Evolutionary conservation across 2,329 filamentous ascomycete species (phyloP).

Genomic region (Aureobasidium leucospermi): DNA sequence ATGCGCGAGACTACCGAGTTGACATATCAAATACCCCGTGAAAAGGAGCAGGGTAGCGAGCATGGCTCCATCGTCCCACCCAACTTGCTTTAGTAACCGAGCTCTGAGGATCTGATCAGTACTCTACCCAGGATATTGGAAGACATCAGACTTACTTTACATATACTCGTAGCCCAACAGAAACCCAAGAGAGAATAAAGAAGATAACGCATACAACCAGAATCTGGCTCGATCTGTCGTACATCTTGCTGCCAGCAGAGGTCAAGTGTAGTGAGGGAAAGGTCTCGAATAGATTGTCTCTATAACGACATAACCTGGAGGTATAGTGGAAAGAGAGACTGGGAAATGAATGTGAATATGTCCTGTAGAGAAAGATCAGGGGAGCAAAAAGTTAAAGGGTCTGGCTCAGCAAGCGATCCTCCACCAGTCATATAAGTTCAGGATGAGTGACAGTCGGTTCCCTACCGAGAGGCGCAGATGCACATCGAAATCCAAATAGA

Average conservation of each 20-base stretch:
- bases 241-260: not conserved
- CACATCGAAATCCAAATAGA: conserved; percentile 7
- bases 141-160: conserved; percentile 10
- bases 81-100: conserved; percentile 31
- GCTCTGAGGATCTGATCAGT: conserved; percentile 17
- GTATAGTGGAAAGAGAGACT: not conserved
- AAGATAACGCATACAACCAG: conserved; percentile 3
- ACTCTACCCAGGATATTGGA: not conserved
- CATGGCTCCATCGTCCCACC: conserved; percentile 37
- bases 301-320: not conserved
- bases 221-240: conserved; percentile 3
- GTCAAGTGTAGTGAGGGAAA: not conserved
- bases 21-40: conserved; percentile 33
- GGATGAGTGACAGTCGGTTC: not conserved
- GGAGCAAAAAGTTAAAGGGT: not conserved
- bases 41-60: conserved; percentile 31
- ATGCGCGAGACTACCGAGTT: conserved; percentile 32
- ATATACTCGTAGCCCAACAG: conserved; percentile 12
- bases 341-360: not conserved
- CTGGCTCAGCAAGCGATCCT: not conserved
- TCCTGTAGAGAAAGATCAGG: not conserved
- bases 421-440: not conserved
- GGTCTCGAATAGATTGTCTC: not conserved
- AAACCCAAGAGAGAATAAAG: conserved; percentile 8
- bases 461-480: not conserved